Evolutionary conservation across 345 rosid genomes (phyloP), one percentile per base, ranked within the genome.

Genomic region (Hirschfeldia incana): DNA sequence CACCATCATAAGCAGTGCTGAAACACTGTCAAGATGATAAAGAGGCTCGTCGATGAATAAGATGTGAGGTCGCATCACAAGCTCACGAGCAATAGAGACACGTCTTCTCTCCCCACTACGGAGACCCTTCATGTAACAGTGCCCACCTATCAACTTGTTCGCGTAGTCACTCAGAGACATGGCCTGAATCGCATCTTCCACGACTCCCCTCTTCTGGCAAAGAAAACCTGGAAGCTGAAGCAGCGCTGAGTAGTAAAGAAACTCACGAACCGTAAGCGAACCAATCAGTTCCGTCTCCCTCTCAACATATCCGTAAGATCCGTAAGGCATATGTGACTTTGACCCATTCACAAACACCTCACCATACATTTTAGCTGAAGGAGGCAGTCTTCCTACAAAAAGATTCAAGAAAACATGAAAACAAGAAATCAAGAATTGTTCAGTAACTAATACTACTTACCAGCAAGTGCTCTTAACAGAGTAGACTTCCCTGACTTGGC

Each of bases 1-100:
- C 79, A 96, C 99, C 99, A 96, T 93, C 99, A 96, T 96, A 82
- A 96, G 87, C 76, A 96, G 90, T 7, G 99, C 98, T 63, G 99
- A 93, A 64, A 96, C 99, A 81, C 99, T 95, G 88, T 93, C 98
- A 61, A 96, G 97, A 76, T 88, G 98, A 87, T 96, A 96, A 70
- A 96, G 98, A 82, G 99, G 98, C 84, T 96, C 99, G 39, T 53
- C 60, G 27, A 53, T 53, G 60, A 53, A 53, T 7, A 53, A n/a
- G 17, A 53, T 53, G 7, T 53, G 60, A 9, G 60, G 60, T 16
- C 60, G 60, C 60, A 53, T 93, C 77, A 93, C 99, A 73, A 96
- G 97, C 76, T 96, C 99, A 75, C 97, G 89, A n/a, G 99, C 98
- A 74, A 96, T 96, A 76, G 92, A 88, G 66, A 90, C 88, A 71